Base-by-base conservation (phyloP, 2,329 filamentous ascomycete species). In the Blastomyces silverae region DNA sequence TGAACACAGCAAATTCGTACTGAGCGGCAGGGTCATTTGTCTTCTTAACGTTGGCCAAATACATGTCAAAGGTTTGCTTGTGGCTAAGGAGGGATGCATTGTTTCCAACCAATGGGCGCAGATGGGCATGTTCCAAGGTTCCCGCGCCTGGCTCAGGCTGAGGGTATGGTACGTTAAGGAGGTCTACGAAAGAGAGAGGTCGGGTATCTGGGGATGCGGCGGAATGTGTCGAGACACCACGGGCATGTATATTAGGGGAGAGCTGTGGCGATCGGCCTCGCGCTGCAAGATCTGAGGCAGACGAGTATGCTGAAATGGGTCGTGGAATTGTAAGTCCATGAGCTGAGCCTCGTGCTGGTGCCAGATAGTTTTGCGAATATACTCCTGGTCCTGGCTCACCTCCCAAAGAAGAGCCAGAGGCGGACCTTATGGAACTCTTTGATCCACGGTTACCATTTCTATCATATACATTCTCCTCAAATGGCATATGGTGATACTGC, bases 1-100 rank as follows among this genome's bases (percentile, higher is more conserved):
- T 87, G 76, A 96, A 96, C 48, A 97, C 85, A 1, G 94, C 94
- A 78, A 99, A 97, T 39, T 96, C 94, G 76, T 97, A 97, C 76
- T 97, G 92, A 44, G 96, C 90, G 3, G 89, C 88, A 20, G 88
- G 83, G 76, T 97, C 92, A 67, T 89, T 94, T 2, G 94, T 96
- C 81, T 99, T 99, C 80, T 97, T 97, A 65, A 97, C 91, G 73
- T 97, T 99, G 64, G 89, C 88, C 56, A 93, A 86, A 76, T 99
- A 99, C 93, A 97, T 97, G 64, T 97, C 92, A 60, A 99, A 84
- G 1, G 94, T 99, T 79, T 97, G 92, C 73, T 93, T 90, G 44
- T 91, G 89, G 72, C 91, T 92, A 39, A 99, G 84, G 15, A 99
- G 83, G 25, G 92, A 96, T 3, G 93, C 93, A 79, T 96, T 96